Base-by-base conservation (phyloP, 345 rosid species). In the Schrenkiella parvula region DNA sequence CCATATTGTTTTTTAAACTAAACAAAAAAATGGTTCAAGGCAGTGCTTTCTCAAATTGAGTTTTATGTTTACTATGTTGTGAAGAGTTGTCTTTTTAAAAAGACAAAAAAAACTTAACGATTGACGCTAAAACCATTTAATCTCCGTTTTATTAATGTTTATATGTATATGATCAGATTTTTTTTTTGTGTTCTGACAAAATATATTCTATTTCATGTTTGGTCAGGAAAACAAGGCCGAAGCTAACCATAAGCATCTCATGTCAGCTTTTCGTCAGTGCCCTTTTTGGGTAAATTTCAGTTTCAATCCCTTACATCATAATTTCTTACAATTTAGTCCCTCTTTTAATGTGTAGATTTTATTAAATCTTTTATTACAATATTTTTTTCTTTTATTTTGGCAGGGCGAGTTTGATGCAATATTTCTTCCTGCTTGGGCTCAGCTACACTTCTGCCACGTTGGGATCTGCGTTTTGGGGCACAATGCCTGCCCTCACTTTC, bases 351-450 rank as follows among this genome's bases (percentile, higher is more conserved):
- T 39, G 22, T 26, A 25, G 17, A 6, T 25, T 4, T 4, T 46
- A 8, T 46, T 18, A 10, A 22, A 12, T 31, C 15, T 15, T 52
- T n/a, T 3, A 10, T 48, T 34, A 47, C 28, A 39, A 61, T n/a
- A n/a, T n/a, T n/a, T n/a, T n/a, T n/a, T n/a, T n/a, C n/a, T n/a
- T n/a, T 19, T 34, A 12, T 10, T 68, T 32, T 77, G 12, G 54
- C 82, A 87, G 96, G 79, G 78, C 86, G 63, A 84, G 91, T 31
- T 75, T 90, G 31, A 73, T 87, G 14, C 96, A 90, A 57, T 86
- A 79, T 74, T 80, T 78, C 65, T 85, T 80, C 70, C 87, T 90
- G 38, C 81, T 83, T 31, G 93, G 96, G 32, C 87, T 90, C 43
- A 70, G 84, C 47, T 77, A 86, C 76, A 86, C 96, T 28, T 81